These are phyloP conservation scores for Aspergillus clavatus DNA, from an alignment of 2,329 filamentous ascomycete genomes.

Conservation along the genomic window DNA sequence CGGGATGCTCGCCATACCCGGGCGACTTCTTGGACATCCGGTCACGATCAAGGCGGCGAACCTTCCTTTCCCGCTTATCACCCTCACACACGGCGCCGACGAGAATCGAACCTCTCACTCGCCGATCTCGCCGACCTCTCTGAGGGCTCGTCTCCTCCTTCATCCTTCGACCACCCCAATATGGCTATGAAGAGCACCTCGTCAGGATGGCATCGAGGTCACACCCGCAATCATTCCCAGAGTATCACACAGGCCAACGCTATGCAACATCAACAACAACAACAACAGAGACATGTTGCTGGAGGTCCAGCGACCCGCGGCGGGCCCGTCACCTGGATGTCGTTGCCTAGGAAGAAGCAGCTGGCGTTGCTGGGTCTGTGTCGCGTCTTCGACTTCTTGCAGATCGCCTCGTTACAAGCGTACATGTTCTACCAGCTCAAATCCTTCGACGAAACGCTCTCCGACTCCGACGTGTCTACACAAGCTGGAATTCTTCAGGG, in stretches of 20 bases:
- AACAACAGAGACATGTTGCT: constrained; percentile 16
- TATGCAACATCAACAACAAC: constrained; percentile 17
- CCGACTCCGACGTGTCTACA: constrained; percentile 60
- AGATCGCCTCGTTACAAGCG: constrained; percentile 44
- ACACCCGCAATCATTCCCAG: constrained; percentile 30
- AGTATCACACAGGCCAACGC: constrained; percentile 19
- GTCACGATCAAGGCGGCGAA: constrained; percentile 28
- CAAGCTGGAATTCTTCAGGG: constrained; percentile 73
- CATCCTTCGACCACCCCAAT: constrained; percentile 17
- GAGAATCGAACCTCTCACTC: constrained; percentile 31
- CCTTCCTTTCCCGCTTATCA: constrained; percentile 16
- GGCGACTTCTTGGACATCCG: constrained; percentile 33
- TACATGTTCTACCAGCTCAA: constrained; percentile 84
- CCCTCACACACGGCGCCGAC: constrained; percentile 25
- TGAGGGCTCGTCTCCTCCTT: constrained; percentile 24
- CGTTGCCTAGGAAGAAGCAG: constrained; percentile 36
- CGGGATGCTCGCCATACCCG: constrained; percentile 35
- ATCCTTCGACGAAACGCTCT: constrained; percentile 59
- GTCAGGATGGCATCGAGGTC: constrained; percentile 24
- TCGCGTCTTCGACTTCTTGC: constrained; percentile 39
- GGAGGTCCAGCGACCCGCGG: constrained; percentile 15
- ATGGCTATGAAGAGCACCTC: constrained; percentile 31
- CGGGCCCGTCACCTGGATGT: constrained; percentile 37
- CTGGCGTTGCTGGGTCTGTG: constrained; percentile 34
- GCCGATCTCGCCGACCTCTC: constrained; percentile 27